Percentiles rank a stretch among this genome's conserved stretches.
Conservation (phyloP, 768 basidiomycete genomes). For the Agrocybe praecox region DNA sequence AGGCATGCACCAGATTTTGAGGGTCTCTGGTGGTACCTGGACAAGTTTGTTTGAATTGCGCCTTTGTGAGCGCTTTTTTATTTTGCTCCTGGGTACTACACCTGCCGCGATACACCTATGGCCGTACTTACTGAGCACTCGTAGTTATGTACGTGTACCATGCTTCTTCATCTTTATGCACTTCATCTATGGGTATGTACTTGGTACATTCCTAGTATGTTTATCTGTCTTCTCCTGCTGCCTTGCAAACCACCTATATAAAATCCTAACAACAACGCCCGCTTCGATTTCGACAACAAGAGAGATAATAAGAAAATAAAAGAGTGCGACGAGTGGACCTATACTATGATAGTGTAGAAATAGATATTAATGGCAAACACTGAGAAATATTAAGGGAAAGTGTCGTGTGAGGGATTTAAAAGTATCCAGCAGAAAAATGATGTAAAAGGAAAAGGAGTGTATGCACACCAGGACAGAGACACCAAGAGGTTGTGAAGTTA, state of each 20-base stretch:
- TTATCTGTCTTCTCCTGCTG: too few relatives aligned
- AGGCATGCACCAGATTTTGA: not conserved
- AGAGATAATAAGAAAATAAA: too few relatives aligned
- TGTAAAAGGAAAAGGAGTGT: slow-evolving; percentile 1
- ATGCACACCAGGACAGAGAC: not conserved
- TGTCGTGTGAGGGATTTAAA: not conserved
- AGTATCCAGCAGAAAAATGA: slow-evolving; percentile 1
- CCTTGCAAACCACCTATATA: too few relatives aligned
- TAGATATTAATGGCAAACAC: not conserved
- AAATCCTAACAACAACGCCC: too few relatives aligned
- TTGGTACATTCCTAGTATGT: too few relatives aligned
- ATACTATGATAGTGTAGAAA: not conserved
- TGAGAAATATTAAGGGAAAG: not conserved
- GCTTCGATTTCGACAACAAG: not conserved
- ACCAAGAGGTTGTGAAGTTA: not conserved
- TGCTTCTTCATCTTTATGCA: too few relatives aligned
- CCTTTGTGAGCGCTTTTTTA: too few relatives aligned
- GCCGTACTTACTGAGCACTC: too few relatives aligned
- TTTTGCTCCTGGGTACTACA: too few relatives aligned
- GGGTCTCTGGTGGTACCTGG: not conserved
- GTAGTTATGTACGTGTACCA: too few relatives aligned
- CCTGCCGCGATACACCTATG: too few relatives aligned
- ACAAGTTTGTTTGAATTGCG: not conserved
- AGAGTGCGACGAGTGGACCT: not conserved
- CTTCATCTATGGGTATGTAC: too few relatives aligned